Percentiles rank a stretch among this genome's conserved stretches.
Conservation (phyloP, 805 yeast species). For the Starmera quercuum region DNA sequence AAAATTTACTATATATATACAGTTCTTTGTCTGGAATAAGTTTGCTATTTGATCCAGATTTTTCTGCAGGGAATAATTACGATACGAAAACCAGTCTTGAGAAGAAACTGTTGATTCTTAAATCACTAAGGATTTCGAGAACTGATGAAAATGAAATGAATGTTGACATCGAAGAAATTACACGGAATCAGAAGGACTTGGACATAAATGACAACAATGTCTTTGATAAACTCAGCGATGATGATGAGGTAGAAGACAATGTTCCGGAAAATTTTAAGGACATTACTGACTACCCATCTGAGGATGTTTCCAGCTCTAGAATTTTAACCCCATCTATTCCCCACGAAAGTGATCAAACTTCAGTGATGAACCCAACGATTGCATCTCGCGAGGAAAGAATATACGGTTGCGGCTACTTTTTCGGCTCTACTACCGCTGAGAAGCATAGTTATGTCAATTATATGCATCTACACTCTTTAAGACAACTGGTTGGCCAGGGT, state of each 20-base stretch:
- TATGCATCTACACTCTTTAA: constrained; percentile 46
- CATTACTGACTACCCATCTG: constrained; percentile 35
- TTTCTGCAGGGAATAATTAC: constrained; percentile 20
- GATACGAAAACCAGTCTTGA: constrained; percentile 10
- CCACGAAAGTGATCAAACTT: constrained; percentile 25
- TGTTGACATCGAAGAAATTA: constrained; percentile 28
- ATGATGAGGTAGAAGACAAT: constrained; percentile 13
- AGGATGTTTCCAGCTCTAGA: constrained; percentile 24
- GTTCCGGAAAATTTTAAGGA: background rate
- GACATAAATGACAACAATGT: constrained; percentile 8
- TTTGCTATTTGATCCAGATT: constrained; percentile 66
- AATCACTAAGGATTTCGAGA: constrained; percentile 26
- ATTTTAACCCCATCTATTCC: constrained; percentile 21
- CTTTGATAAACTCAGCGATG: constrained; percentile 19
- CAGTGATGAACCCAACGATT: constrained; percentile 45
- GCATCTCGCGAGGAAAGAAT: constrained; percentile 54
- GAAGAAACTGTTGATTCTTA: constrained; percentile 23
- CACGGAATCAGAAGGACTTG: constrained; percentile 19
- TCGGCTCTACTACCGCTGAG: constrained; percentile 45
- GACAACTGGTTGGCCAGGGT: constrained; percentile 52
- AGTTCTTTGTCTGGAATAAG: constrained; percentile 65
- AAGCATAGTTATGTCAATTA: constrained; percentile 37
- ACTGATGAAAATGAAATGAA: constrained; percentile 27
- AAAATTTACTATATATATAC: constrained; percentile 48
- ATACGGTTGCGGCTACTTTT: constrained; percentile 58